phyloP scores from a whole-genome alignment of 306 rosid species.

The Neltuma alba region DNA sequence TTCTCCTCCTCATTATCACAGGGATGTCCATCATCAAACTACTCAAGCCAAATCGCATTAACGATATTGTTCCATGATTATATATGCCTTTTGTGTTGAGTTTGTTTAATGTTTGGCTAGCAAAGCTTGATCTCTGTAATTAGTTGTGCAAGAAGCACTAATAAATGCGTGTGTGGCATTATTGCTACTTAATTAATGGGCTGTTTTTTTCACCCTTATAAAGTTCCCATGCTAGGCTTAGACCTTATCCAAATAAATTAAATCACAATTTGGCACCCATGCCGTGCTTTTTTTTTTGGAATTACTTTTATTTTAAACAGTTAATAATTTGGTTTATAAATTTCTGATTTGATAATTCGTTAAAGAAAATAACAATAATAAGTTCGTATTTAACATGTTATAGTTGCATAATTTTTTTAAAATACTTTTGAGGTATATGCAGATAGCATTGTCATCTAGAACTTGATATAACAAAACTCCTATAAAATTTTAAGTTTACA shows the following conservation, averaged over 20 bases:
- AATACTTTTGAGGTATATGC: too few species aligned
- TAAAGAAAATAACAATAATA: too few species aligned
- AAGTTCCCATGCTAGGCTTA: background rate
- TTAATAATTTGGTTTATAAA: too few species aligned
- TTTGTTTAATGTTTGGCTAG: slow-evolving; percentile 14
- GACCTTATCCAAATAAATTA: background rate
- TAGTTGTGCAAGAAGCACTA: slow-evolving; percentile 18
- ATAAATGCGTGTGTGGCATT: slow-evolving; percentile 26
- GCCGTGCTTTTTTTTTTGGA: too few species aligned
- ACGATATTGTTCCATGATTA: slow-evolving; percentile 24
- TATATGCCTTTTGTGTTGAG: background rate
- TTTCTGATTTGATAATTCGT: too few species aligned
- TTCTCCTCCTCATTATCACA: slow-evolving; percentile 59
- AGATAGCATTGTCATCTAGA: too few species aligned
- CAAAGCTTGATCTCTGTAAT: slow-evolving; percentile 12
- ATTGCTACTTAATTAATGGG: background rate
- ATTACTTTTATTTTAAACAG: too few species aligned
- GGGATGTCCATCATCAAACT: slow-evolving; percentile 67
- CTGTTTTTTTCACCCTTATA: background rate
- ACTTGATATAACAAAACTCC: too few species aligned
- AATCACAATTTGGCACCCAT: too few species aligned
- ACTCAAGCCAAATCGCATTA: slow-evolving; percentile 49
- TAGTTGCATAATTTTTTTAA: too few species aligned
- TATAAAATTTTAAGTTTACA: too few species aligned
- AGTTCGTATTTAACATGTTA: too few species aligned